Conservation (phyloP, 2,329 filamentous ascomycete species). For the Trichophyton schoenleinii region DNA sequence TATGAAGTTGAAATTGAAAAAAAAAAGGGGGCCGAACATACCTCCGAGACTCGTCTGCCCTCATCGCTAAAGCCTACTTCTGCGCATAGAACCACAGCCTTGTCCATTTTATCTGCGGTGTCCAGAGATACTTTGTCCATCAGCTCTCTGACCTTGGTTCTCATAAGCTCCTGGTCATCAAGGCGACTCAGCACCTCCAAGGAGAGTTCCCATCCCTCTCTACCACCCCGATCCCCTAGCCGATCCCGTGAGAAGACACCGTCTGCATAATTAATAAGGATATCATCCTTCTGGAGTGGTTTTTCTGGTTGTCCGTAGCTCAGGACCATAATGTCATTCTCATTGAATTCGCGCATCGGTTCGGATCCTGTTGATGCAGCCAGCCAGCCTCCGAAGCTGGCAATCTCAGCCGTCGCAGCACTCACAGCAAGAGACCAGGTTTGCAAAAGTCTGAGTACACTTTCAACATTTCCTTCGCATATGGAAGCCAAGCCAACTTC, state of each 20-base stretch:
- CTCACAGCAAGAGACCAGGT: constrained; percentile 71
- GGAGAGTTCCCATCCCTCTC: constrained; percentile 80
- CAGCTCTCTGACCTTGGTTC: constrained; percentile 61
- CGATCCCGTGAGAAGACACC: constrained; percentile 37
- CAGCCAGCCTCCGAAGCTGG: constrained; percentile 73
- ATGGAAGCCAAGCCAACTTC: constrained; percentile 73
- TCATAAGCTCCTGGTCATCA: constrained; percentile 57
- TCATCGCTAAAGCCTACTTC: constrained; percentile 66
- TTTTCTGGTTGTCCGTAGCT: constrained; percentile 51
- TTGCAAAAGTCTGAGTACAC: constrained; percentile 59
- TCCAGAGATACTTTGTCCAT: constrained; percentile 61
- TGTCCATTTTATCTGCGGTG: constrained; percentile 62
- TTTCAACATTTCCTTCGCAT: constrained; percentile 71
- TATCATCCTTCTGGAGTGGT: constrained; percentile 63
- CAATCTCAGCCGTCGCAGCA: constrained; percentile 68
- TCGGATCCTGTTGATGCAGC: constrained; percentile 45
- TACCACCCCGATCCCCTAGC: constrained; percentile 26
- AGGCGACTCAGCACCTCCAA: constrained; percentile 72
- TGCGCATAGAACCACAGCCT: constrained; percentile 64
- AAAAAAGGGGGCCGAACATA: constrained; percentile 34
- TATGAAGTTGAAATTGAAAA: not conserved
- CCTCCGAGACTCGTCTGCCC: constrained; percentile 70
- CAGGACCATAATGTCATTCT: constrained; percentile 74
- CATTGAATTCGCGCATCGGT: constrained; percentile 57
- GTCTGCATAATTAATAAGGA: constrained; percentile 64